These are phyloP conservation scores for Handroanthus guayacan DNA, from an alignment of 257 asterid species.

Conservation along the genomic window DNA sequence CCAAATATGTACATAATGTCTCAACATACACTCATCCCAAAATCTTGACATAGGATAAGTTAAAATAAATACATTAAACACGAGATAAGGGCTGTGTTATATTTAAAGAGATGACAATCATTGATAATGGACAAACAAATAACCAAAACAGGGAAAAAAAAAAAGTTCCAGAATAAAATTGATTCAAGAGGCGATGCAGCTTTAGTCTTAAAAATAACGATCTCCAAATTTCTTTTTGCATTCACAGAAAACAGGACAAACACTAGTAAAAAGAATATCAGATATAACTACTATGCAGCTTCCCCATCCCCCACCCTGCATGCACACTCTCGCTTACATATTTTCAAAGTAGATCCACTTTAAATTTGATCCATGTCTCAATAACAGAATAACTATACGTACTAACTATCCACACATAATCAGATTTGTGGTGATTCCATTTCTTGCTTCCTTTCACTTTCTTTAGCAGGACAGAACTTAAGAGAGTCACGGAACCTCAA, in stretches of 20 bases:
- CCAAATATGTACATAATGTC: background rate
- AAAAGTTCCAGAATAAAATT: background rate
- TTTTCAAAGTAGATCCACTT: background rate
- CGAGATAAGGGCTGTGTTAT: background rate
- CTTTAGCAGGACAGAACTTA: too few species aligned
- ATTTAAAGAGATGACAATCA: conserved; percentile 16
- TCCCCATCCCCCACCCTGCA: background rate
- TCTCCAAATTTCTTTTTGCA: background rate
- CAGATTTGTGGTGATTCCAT: background rate
- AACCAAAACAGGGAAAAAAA: background rate
- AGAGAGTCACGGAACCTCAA: too few species aligned
- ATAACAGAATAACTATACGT: background rate
- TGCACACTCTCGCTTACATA: background rate
- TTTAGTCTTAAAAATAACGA: background rate
- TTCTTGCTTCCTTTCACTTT: background rate
- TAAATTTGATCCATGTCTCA: conserved; percentile 5
- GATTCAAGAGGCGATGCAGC: background rate
- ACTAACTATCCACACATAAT: background rate
- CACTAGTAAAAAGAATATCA: conserved; percentile 12
- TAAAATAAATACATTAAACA: conserved; percentile 24
- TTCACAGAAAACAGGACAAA: conserved; percentile 13
- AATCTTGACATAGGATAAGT: conserved; percentile 5
- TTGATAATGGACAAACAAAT: conserved; percentile 8
- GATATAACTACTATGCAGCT: conserved; percentile 7
- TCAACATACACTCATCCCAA: conserved; percentile 13